Conservation (phyloP, 441 rosid species). For the Heliophila coronopifolia region DNA sequence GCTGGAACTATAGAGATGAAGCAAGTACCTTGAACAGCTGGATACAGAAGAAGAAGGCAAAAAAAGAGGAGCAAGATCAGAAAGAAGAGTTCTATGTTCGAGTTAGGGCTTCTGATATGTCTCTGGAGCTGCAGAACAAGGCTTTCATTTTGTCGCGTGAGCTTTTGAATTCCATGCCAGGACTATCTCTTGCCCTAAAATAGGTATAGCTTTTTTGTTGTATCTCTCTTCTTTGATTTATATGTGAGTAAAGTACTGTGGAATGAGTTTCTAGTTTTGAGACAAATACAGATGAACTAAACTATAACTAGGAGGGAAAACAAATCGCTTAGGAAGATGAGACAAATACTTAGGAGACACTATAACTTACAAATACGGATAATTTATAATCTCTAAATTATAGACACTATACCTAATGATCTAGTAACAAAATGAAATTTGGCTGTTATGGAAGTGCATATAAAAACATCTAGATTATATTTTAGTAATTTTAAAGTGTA, state of each 20-base stretch:
- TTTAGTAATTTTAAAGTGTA: no score
- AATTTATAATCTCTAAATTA: no score
- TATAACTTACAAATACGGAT: no score
- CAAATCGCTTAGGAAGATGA: no score
- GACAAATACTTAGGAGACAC: no score
- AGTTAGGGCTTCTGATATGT: conserved; percentile 85
- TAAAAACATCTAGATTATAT: no score
- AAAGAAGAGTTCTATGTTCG: conserved; percentile 50
- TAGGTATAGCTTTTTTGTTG: conserved; percentile 44
- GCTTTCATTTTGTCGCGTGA: conserved; percentile 79
- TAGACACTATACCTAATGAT: no score
- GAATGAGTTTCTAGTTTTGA: conserved; percentile 2
- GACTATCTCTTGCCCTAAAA: conserved; percentile 82
- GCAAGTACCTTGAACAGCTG: conserved; percentile 76
- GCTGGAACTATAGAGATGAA: conserved; percentile 78
- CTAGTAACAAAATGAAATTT: no score
- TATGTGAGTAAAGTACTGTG: neutral
- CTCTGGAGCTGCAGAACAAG: conserved; percentile 54
- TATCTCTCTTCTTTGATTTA: neutral
- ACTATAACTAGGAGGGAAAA: no score
- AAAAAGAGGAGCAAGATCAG: conserved; percentile 56
- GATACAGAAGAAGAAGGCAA: conserved; percentile 82
- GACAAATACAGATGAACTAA: no score
- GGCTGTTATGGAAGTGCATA: no score
- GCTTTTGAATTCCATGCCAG: conserved; percentile 62